Evolutionary conservation across 148 eudicot genomes (phyloP), one percentile per base, ranked within the genome.

Genomic region (Camellia japonica): DNA sequence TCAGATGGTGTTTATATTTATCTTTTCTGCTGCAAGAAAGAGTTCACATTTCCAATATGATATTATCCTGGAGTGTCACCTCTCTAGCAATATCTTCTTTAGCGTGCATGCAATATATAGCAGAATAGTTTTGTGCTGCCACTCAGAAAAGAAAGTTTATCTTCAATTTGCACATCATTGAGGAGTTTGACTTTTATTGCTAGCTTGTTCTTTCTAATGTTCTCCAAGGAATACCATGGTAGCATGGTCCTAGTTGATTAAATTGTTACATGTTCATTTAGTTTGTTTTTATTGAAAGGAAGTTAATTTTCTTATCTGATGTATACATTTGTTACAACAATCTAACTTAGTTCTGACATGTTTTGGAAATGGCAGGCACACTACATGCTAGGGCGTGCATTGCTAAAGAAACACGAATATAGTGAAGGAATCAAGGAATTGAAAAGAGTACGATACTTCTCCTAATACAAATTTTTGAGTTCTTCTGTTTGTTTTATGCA

Each of bases 311-410:
- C 42, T 68, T 43, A 68, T 68, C 71, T 68, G 20, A 68, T 42
- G 71, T 68, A 68, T 14, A 42, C 42, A 3, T 60, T 42, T 70
- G 15, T 43, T 20, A 44, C 54, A 42, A 49, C 13, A 0, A 38
- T 68, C 55, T 70, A 63, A 71, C 41, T 3, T 11, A 0, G 42
- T 80, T 11, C 56, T 44, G 15, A 66, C 14, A 52, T 65, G 42
- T 23, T 23, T 23, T 59, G 49, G 16, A 52, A 16, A 41, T 73
- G 62, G 73, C 89, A 93, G 98, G 98, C 88, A 38, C 97, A 91
- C 79, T 94, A 91, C 81, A 90, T 92, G 92, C 87, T 94, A 74
- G 97, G 94, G 68, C 94, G 88, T 79, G 92, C 98, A 75, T 85
- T 94, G 84, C 84, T 91, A 49, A 88, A 89, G 82, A 87, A 75